These are phyloP conservation scores for Boletus pseudopeckii DNA, from an alignment of 768 basidiomycete genomes.

Conservation along the genomic window DNA sequence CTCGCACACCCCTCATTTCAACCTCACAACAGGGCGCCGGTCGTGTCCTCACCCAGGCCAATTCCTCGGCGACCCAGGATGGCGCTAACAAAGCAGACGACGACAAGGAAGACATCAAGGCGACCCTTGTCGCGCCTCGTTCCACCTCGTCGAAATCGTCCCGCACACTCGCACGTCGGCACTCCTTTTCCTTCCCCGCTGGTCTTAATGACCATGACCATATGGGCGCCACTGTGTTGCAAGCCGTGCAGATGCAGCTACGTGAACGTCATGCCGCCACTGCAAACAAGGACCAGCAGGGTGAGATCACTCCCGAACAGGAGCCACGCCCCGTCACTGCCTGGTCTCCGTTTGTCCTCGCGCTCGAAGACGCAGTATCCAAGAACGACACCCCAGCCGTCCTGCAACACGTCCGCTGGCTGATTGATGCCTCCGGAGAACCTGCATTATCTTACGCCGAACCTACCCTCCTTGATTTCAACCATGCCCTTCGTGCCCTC, in stretches of 20 bases:
- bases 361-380: constrained; percentile 18
- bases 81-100: constrained; percentile 46
- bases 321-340: constrained; percentile 25
- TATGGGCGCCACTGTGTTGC: constrained; percentile 50
- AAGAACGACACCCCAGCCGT: constrained; percentile 8
- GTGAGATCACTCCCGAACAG: constrained; percentile 13
- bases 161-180: constrained; percentile 53
- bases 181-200: constrained; percentile 52
- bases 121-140: constrained; percentile 31
- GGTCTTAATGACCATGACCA: constrained; percentile 37
- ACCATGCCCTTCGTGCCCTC: constrained; percentile 50
- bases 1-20: constrained; percentile 1
- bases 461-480: constrained; percentile 55
- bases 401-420: constrained; percentile 22
- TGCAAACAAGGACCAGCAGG: constrained; percentile 14
- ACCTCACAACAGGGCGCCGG: constrained; percentile 52
- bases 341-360: constrained; percentile 19
- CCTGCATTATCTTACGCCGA: constrained; percentile 20
- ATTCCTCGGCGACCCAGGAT: constrained; percentile 56
- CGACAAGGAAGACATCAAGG: constrained; percentile 51
- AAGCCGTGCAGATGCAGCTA: constrained; percentile 61
- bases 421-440: constrained; percentile 35
- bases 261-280: constrained; percentile 54
- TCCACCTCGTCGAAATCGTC: constrained; percentile 28
- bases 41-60: constrained; percentile 71